phyloP scores from a whole-genome alignment of 2,329 filamentous ascomycete genomes.

The Thielaviopsis cerberus region DNA sequence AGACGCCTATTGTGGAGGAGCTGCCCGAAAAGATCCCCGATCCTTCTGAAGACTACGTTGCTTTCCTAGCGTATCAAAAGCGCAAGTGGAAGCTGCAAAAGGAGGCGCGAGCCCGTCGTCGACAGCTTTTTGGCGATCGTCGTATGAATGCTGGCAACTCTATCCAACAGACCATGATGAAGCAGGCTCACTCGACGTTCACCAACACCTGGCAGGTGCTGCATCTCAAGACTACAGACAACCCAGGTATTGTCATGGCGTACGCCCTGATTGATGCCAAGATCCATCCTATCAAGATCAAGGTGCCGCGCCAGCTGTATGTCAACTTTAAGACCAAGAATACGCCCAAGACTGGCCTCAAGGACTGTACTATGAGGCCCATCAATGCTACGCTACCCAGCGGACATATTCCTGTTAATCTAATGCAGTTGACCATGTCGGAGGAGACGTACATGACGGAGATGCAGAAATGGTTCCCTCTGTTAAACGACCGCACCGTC shows the following conservation, averaged over 20 bases:
- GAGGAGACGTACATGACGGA: slow-evolving; percentile 75
- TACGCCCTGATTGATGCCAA: slow-evolving; percentile 88
- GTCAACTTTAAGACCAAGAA: slow-evolving; percentile 79
- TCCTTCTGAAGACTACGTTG: slow-evolving; percentile 71
- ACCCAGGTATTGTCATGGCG: slow-evolving; percentile 68
- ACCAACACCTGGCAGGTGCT: slow-evolving; percentile 89
- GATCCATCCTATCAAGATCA: slow-evolving; percentile 71
- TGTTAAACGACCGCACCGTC: slow-evolving; percentile 27
- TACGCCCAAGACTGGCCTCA: slow-evolving; percentile 61
- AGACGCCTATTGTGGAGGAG: slow-evolving; percentile 34
- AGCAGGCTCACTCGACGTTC: slow-evolving; percentile 78
- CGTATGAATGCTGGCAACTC: slow-evolving; percentile 32
- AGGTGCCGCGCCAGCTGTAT: slow-evolving; percentile 76
- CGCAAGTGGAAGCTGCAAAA: slow-evolving; percentile 98
- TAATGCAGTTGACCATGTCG: slow-evolving; percentile 82
- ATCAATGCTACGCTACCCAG: slow-evolving; percentile 88
- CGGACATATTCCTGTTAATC: slow-evolving; percentile 77
- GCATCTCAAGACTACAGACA: slow-evolving; percentile 66
- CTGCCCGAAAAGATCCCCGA: slow-evolving; percentile 63
- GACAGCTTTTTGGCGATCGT: slow-evolving; percentile 84
- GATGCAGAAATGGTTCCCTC: slow-evolving; percentile 25
- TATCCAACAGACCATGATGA: slow-evolving; percentile 59
- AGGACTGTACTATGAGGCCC: slow-evolving; percentile 78
- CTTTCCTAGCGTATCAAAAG: slow-evolving; percentile 86
- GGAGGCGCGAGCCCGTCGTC: slow-evolving; percentile 63